Conservation (phyloP, 192 early-diverging fungal genomes). For the Coemansia sp. region DNA sequence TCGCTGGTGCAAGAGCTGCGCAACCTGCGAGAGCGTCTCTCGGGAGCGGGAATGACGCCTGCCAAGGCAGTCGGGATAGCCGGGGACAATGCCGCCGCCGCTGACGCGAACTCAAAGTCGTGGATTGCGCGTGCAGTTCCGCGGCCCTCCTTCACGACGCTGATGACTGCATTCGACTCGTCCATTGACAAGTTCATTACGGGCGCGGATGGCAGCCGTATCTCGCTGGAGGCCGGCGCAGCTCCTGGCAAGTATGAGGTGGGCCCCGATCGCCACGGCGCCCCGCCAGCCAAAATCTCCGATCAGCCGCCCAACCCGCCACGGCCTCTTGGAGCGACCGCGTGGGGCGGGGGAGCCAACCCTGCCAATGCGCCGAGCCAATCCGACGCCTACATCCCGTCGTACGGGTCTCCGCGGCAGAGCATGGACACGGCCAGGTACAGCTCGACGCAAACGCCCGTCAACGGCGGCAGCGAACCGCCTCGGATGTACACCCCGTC, state of each 20-base stretch:
- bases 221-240: constrained; percentile 17
- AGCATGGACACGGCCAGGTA: constrained; percentile 29
- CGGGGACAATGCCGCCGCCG: constrained; percentile 18
- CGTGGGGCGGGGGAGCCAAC: constrained; percentile 7
- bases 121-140: constrained; percentile 52
- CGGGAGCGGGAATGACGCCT: constrained; percentile 45
- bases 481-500: constrained; percentile 34
- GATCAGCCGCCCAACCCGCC: constrained; percentile 5
- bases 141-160: constrained; percentile 43
- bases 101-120: constrained; percentile 44
- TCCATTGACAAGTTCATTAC: constrained; percentile 61
- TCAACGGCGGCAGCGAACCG: constrained; percentile 5
- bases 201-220: constrained; percentile 45
- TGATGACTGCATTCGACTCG: constrained; percentile 54
- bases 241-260: constrained; percentile 23
- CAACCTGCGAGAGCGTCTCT: constrained; percentile 63
- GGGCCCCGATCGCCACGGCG: constrained; percentile 22
- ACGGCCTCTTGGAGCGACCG: constrained; percentile 7
- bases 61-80: constrained; percentile 24
- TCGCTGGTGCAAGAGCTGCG: constrained; percentile 65
- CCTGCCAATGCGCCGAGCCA: not conserved
- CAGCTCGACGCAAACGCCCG: not conserved
- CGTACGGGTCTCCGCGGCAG: constrained; percentile 18
- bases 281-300: not conserved
- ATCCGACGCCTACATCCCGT: constrained; percentile 1